These are phyloP conservation scores for Backusella westeae DNA, from an alignment of 192 early-diverging fungal genomes.

Conservation along the genomic window DNA sequence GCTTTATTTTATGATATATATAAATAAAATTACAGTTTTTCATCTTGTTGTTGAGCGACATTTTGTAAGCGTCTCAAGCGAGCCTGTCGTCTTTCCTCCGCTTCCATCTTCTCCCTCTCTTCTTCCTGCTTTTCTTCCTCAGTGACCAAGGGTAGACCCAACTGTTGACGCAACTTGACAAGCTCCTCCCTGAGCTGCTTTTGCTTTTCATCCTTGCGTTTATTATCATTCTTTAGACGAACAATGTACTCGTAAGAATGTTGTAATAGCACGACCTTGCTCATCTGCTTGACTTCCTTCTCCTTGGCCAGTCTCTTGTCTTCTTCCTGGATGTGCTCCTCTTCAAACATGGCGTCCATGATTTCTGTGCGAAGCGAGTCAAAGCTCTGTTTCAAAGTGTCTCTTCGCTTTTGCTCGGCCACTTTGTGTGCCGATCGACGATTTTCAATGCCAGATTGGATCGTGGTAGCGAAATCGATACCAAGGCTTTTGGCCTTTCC, in stretches of 20 bases:
- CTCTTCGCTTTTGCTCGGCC: slow-evolving; percentile 93
- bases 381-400: slow-evolving; percentile 90
- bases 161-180: slow-evolving; percentile 13
- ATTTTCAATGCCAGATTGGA: slow-evolving; percentile 77
- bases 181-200: slow-evolving; percentile 29
- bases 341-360: slow-evolving; percentile 57
- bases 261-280: slow-evolving; percentile 81
- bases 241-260: slow-evolving; percentile 65
- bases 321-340: slow-evolving; percentile 10
- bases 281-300: slow-evolving; percentile 70
- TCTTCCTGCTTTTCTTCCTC: slow-evolving; percentile 26
- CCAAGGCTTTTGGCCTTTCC: slow-evolving; percentile 82
- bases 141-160: slow-evolving; percentile 26
- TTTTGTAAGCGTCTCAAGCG: slow-evolving; percentile 19
- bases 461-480: slow-evolving; percentile 69
- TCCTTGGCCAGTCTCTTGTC: slow-evolving; percentile 22
- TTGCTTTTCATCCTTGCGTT: slow-evolving; percentile 35
- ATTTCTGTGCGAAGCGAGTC: slow-evolving; percentile 72
- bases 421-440: slow-evolving; percentile 88
- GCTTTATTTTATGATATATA: neutral
- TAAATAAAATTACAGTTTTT: slow-evolving; percentile 1
- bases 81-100: slow-evolving; percentile 8
- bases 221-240: slow-evolving; percentile 40
- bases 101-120: slow-evolving; percentile 8
- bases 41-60: neutral